Base-by-base conservation (phyloP, 2,329 filamentous ascomycete genomes). In the Fusarium floridanum region DNA sequence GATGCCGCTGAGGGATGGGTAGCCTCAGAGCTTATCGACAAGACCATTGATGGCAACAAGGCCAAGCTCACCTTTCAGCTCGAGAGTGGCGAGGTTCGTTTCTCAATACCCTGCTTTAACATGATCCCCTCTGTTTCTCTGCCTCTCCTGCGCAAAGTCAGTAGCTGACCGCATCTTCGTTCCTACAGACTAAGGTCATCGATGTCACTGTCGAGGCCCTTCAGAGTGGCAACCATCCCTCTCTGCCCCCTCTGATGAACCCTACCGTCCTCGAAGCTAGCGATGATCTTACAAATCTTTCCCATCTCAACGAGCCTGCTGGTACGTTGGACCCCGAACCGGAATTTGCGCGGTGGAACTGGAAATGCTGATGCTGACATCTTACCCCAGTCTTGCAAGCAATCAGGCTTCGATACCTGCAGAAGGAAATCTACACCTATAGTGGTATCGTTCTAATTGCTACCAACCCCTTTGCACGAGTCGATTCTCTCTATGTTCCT, bases 351-450 rank as follows among this genome's bases (percentile, higher is more conserved):
- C 8, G 59, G 43, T 27, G 39, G 20, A n/a, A 20, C 41, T 60
- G 32, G 53, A 64, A 68, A 60, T 66, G 66, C 78, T 81, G 72
- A 82, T 66, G 67, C 65, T 61, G 59, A 27, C 62, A 55, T 50
- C 68, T 41, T 69, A 78, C 36, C 12, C 22, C 83, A 97, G 97
- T 99, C 71, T 87, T 99, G 75, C 97, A 99, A 88, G 97, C 97
- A 66, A 99, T 99, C 84, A 95, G 95, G 82, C 90, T 99, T 82
- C 94, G 97, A 83, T 99, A 99, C 86, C 90, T 94, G 74, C 97
- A 99, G 84, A 98, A 98, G 86, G 97, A 99, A 84, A 99, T 99
- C 80, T 99, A 99, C 88, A 99, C 97, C 81, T 99, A 99, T 87
- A 98, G 95, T 83, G 97, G 97, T 82, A 98, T 99, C 81, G 97